These are phyloP conservation scores for Candida mesenterica DNA, from an alignment of 1,139 yeast genomes.

Conservation along the genomic window DNA sequence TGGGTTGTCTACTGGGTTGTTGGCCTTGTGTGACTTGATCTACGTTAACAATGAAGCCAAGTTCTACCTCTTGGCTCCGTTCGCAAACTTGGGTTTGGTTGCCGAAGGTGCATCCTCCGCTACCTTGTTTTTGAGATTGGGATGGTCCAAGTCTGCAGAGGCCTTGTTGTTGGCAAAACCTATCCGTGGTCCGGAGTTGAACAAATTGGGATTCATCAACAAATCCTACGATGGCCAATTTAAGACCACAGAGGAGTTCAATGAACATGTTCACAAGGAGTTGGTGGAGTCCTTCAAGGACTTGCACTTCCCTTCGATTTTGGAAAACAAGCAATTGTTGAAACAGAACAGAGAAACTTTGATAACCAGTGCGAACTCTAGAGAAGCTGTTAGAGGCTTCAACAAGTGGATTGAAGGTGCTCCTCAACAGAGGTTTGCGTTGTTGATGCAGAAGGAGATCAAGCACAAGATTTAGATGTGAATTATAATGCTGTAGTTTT, in stretches of 20 bases:
- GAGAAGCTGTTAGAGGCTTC: conserved; percentile 69
- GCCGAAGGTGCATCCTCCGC: conserved; percentile 80
- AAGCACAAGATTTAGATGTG: conserved; percentile 60
- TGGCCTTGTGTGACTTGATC: conserved; percentile 72
- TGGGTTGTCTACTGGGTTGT: conserved; percentile 75
- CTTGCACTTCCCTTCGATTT: conserved; percentile 58
- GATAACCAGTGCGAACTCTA: conserved; percentile 53
- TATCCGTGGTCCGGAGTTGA: conserved; percentile 58
- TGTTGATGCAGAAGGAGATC: conserved; percentile 53
- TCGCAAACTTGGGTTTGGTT: conserved; percentile 79
- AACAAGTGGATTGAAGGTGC: conserved; percentile 68
- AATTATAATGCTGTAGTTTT: too few species aligned
- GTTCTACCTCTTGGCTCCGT: conserved; percentile 69
- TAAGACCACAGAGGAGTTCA: conserved; percentile 59
- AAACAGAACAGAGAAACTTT: conserved; percentile 47
- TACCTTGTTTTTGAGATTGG: conserved; percentile 67
- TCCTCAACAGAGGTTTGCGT: conserved; percentile 68
- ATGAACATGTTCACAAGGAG: conserved; percentile 48
- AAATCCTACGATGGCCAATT: conserved; percentile 41
- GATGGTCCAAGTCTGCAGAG: conserved; percentile 72
- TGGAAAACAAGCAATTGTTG: conserved; percentile 60
- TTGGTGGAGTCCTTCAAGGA: conserved; percentile 44
- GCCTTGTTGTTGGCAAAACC: conserved; percentile 71
- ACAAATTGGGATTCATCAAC: conserved; percentile 60
- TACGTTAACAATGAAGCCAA: conserved; percentile 61